Conservation (phyloP, 805 yeast species). For the Metschnikowia lochheadii region DNA sequence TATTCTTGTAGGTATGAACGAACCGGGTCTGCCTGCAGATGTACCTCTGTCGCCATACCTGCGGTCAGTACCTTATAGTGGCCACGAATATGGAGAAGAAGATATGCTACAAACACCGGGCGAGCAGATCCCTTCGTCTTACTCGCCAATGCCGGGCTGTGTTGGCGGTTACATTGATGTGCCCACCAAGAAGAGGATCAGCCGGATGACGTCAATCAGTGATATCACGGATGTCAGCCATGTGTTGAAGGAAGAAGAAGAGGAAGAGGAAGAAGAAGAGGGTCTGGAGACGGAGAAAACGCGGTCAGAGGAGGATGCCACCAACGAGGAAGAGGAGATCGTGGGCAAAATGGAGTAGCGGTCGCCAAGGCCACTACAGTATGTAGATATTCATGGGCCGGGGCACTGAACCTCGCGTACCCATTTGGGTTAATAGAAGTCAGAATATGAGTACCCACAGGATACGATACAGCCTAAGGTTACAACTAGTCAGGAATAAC, state of each 20-base stretch:
- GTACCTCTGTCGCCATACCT: conserved; percentile 8
- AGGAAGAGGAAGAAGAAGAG: conserved; percentile 12
- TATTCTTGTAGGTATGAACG: conserved; percentile 72
- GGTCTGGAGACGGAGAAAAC: neutral
- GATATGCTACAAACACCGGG: conserved; percentile 46
- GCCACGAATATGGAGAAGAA: conserved; percentile 13
- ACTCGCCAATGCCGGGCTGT: conserved; percentile 20
- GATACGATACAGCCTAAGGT: too few species aligned
- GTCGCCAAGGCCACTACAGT: neutral
- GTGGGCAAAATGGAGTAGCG: conserved; percentile 16
- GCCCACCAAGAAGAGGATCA: conserved; percentile 10
- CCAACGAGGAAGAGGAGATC: conserved; percentile 17
- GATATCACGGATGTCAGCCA: neutral
- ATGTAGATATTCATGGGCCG: neutral
- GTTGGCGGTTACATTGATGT: conserved; percentile 21
- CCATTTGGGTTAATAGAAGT: neutral
- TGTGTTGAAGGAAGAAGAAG: conserved; percentile 13
- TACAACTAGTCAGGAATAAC: too few species aligned
- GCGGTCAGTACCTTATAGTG: conserved; percentile 24
- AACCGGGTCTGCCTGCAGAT: conserved; percentile 18
- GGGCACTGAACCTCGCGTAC: neutral
- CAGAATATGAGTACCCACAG: neutral
- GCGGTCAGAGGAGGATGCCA: conserved; percentile 2
- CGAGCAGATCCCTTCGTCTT: conserved; percentile 15
- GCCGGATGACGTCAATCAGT: conserved; percentile 8